Percentiles rank a stretch among this genome's conserved stretches.
Evolutionary conservation across 2,329 filamentous ascomycete species (phyloP).

Genomic region (Aspergillus fructus): DNA sequence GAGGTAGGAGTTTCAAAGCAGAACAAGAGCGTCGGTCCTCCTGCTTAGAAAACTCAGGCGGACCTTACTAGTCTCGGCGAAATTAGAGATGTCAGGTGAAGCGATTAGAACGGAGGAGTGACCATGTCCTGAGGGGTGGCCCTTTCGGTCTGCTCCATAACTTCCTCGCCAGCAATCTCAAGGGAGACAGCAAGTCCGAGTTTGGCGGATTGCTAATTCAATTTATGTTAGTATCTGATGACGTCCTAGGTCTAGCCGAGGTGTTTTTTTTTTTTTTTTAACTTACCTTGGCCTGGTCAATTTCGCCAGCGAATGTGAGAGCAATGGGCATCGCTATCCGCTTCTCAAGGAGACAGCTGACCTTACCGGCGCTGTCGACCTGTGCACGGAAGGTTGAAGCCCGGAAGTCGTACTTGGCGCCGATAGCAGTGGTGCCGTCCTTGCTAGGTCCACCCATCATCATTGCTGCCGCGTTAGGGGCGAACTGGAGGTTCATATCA

Average conservation of each 20-base stretch:
- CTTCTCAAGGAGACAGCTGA: constrained; percentile 92
- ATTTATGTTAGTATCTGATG: constrained; percentile 14
- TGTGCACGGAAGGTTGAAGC: constrained; percentile 94
- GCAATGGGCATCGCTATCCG: constrained; percentile 87
- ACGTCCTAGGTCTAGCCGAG: neutral
- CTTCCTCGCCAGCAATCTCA: constrained; percentile 78
- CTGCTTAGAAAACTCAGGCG: constrained; percentile 5
- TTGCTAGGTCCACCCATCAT: constrained; percentile 77
- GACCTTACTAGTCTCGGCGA: constrained; percentile 16
- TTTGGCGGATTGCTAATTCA: constrained; percentile 83
- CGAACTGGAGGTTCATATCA: constrained; percentile 86
- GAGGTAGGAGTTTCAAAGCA: constrained; percentile 27
- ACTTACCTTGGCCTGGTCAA: constrained; percentile 92
- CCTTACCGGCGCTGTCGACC: constrained; percentile 90
- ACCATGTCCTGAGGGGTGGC: constrained; percentile 44
- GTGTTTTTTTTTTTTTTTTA: neutral
- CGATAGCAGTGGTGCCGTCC: constrained; percentile 87
- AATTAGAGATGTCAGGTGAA: constrained; percentile 5
- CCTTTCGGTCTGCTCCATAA: constrained; percentile 78
- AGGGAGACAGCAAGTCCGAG: constrained; percentile 91
- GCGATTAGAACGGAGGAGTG: constrained; percentile 50
- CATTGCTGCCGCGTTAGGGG: constrained; percentile 61
- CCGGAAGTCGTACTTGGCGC: constrained; percentile 97
- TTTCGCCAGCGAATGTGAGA: constrained; percentile 92
- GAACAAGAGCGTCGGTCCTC: constrained; percentile 10